Conservation (phyloP, 495 filamentous ascomycete species). For the Podospora conica region DNA sequence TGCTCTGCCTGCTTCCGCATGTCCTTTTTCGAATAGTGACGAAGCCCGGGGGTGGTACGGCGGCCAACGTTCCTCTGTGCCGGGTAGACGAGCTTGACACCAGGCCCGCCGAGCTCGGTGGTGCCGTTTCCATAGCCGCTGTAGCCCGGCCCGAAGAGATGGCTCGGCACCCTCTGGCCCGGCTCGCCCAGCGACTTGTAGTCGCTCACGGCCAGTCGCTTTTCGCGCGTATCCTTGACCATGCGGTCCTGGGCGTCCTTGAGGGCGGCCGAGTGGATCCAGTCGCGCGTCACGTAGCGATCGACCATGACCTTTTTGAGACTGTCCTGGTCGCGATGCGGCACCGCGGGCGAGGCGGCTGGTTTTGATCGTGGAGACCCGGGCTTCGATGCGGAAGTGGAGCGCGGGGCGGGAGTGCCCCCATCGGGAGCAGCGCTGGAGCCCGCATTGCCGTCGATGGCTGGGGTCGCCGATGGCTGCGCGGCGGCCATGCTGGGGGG, state of each 20-base stretch:
- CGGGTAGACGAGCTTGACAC: constrained; percentile 63
- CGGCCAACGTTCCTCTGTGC: constrained; percentile 64
- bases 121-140: constrained; percentile 80
- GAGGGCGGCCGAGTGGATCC: constrained; percentile 58
- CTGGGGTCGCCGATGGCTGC: constrained; percentile 18
- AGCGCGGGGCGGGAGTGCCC: constrained; percentile 18
- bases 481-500: constrained; percentile 26
- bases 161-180: constrained; percentile 42
- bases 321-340: constrained; percentile 40
- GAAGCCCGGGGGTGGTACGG: constrained; percentile 60
- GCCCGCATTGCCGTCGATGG: constrained; percentile 10
- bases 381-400: constrained; percentile 27
- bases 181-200: constrained; percentile 41
- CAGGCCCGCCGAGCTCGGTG: constrained; percentile 55
- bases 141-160: constrained; percentile 70
- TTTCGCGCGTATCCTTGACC: constrained; percentile 34
- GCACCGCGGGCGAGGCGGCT: constrained; percentile 11
- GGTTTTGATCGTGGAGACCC: constrained; percentile 28
- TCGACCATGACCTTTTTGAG: constrained; percentile 59
- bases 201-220: constrained; percentile 36
- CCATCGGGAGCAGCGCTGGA: constrained; percentile 7
- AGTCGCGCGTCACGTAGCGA: constrained; percentile 72
- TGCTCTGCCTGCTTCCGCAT: constrained; percentile 79
- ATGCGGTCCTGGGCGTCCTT: constrained; percentile 39
- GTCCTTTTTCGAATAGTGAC: constrained; percentile 65